phyloP scores from a whole-genome alignment of 306 rosid species.

The Fragaria iinumae region DNA sequence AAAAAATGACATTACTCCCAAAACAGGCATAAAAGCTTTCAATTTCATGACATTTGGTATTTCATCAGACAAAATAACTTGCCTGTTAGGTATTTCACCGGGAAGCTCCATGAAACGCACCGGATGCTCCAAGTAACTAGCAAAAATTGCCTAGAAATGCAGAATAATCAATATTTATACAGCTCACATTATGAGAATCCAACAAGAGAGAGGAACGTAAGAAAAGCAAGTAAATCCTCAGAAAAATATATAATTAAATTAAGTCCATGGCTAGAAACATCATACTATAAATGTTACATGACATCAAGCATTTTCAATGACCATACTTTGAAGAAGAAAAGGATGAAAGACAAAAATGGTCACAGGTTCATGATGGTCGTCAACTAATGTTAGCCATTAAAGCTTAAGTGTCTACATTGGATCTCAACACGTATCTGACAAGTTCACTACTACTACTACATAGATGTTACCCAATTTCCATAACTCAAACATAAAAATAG shows the following conservation, averaged over 20 bases:
- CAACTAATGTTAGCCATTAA: not conserved
- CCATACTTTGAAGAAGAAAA: not conserved
- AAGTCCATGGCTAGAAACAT: not conserved
- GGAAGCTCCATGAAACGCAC: conserved; percentile 99
- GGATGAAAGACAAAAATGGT: not conserved
- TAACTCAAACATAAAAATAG: not conserved
- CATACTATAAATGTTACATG: not conserved
- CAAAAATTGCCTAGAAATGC: conserved; percentile 66
- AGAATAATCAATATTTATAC: conserved; percentile 27
- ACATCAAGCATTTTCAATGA: not conserved
- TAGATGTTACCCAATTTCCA: not conserved
- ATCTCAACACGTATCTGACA: not conserved
- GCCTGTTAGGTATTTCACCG: conserved; percentile 93
- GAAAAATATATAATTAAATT: not conserved
- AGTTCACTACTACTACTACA: not conserved
- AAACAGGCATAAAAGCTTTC: not conserved
- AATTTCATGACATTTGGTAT: conserved; percentile 4
- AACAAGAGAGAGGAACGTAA: conserved; percentile 6
- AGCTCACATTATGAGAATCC: conserved; percentile 21
- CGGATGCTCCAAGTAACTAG: conserved; percentile 73
- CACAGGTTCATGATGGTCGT: not conserved
- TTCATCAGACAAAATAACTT: conserved; percentile 27
- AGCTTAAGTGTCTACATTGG: not conserved
- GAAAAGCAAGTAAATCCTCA: not conserved
- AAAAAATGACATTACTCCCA: not conserved